Percentiles rank a stretch among this genome's conserved stretches.
These are phyloP conservation scores for Centella asiatica DNA, from an alignment of 129 eudicot genomes.

Conservation along the genomic window DNA sequence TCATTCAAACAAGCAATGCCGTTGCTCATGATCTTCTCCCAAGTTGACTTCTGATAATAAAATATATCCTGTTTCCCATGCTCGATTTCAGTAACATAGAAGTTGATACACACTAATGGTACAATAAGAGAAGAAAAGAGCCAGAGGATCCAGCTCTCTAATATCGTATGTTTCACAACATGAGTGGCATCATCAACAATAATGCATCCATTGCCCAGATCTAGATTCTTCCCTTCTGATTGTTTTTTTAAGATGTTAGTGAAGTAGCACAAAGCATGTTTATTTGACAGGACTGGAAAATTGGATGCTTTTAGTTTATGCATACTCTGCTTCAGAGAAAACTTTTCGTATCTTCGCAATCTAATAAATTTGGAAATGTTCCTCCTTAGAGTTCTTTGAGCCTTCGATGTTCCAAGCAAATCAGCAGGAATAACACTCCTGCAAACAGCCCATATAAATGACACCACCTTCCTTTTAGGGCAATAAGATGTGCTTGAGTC, in stretches of 20 bases:
- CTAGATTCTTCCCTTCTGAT: not conserved
- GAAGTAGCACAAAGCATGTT: constrained; percentile 25
- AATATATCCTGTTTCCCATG: constrained; percentile 55
- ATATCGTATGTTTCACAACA: constrained; percentile 26
- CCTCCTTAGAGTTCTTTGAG: constrained; percentile 47
- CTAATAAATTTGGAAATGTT: constrained; percentile 51
- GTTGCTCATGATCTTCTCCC: constrained; percentile 54
- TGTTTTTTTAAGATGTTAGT: not conserved
- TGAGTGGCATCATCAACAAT: constrained; percentile 11
- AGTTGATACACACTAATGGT: constrained; percentile 72
- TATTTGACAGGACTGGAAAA: constrained; percentile 41
- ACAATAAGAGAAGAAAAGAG: constrained; percentile 46
- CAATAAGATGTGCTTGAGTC: constrained; percentile 26
- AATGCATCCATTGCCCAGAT: constrained; percentile 3
- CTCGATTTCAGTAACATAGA: constrained; percentile 87
- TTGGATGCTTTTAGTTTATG: constrained; percentile 41
- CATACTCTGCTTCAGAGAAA: constrained; percentile 63
- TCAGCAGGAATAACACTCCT: constrained; percentile 59
- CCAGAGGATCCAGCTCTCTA: constrained; percentile 71
- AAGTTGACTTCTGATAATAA: constrained; percentile 49
- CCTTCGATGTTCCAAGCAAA: constrained; percentile 51
- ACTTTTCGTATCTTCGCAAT: constrained; percentile 64
- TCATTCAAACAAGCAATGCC: constrained; percentile 29
- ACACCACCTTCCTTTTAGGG: constrained; percentile 53
- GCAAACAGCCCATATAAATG: constrained; percentile 89